A percentile compares a stretch with the other conserved stretches of the same genome.
phyloP scores from a whole-genome alignment of 73 alveolate genomes.

The Blepharisma stoltei region DNA sequence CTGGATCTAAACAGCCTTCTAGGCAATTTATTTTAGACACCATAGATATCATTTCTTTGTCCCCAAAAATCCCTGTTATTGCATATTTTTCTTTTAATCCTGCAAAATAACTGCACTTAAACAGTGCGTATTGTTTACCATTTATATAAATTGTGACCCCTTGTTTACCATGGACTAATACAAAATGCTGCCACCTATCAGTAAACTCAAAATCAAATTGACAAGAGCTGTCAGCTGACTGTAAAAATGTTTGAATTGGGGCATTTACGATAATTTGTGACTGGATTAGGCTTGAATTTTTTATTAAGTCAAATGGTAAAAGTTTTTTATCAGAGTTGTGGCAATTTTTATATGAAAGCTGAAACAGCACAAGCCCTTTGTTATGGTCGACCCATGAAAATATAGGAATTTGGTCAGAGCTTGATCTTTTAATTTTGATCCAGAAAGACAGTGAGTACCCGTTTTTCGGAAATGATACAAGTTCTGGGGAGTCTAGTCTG shows the following conservation, averaged over 20 bases:
- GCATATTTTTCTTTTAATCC: neutral
- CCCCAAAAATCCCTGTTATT: conserved; percentile 11
- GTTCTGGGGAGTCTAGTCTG: neutral
- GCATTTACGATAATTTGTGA: neutral
- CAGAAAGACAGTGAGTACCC: conserved; percentile 14
- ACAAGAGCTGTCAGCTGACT: neutral
- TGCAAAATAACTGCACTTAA: conserved; percentile 3
- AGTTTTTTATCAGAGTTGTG: neutral
- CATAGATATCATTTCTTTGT: neutral
- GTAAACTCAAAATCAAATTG: neutral
- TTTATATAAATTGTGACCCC: conserved; percentile 17
- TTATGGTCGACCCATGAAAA: conserved; percentile 21
- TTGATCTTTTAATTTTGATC: neutral
- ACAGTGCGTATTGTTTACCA: neutral
- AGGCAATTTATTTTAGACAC: neutral
- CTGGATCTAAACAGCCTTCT: conserved; percentile 1
- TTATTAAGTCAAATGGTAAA: neutral
- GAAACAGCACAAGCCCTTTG: conserved; percentile 8
- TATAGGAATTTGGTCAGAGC: neutral
- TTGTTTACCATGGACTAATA: neutral
- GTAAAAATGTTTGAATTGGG: conserved; percentile 20
- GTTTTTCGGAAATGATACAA: neutral
- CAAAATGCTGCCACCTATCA: conserved; percentile 12
- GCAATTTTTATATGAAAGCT: neutral
- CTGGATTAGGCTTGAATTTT: neutral